Conservation (phyloP, 805 yeast genomes). For the Grigorovia transvaalensis region DNA sequence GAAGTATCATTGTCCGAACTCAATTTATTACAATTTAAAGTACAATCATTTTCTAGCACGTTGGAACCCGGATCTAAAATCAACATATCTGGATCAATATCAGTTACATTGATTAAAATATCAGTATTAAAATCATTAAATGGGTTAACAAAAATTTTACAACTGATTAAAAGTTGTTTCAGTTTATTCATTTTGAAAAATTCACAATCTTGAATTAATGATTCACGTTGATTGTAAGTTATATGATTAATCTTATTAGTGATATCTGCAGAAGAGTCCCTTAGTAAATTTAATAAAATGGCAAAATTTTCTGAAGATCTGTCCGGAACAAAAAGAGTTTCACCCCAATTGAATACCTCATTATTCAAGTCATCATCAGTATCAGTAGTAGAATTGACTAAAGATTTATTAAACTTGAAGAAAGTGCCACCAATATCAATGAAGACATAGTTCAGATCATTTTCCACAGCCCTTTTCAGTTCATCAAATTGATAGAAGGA, state of each 20-base stretch:
- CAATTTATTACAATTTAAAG: not conserved
- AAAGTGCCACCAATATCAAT: constrained; percentile 47
- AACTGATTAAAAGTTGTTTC: constrained; percentile 41
- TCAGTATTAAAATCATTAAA: constrained; percentile 34
- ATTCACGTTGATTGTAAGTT: constrained; percentile 27
- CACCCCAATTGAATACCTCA: not conserved
- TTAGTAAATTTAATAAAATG: constrained; percentile 43
- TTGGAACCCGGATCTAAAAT: constrained; percentile 2
- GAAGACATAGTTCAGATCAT: constrained; percentile 35
- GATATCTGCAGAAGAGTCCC: constrained; percentile 21
- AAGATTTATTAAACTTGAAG: constrained; percentile 43
- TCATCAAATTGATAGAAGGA: constrained; percentile 53
- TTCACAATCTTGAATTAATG: constrained; percentile 55
- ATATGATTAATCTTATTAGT: too few relatives aligned
- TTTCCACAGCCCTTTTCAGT: constrained; percentile 34
- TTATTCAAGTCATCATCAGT: not conserved
- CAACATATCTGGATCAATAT: constrained; percentile 16
- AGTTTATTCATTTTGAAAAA: constrained; percentile 66
- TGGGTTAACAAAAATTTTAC: constrained; percentile 5
- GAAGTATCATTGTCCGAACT: not conserved
- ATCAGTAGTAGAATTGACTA: too few relatives aligned
- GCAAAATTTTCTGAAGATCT: constrained; percentile 45
- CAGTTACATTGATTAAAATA: constrained; percentile 40
- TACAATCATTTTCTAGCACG: constrained; percentile 23
- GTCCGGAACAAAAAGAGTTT: constrained; percentile 39